Evolutionary conservation across 495 filamentous ascomycete genomes (phyloP), one percentile per base, ranked within the genome.

Genomic region (Venustampulla echinocandica): DNA sequence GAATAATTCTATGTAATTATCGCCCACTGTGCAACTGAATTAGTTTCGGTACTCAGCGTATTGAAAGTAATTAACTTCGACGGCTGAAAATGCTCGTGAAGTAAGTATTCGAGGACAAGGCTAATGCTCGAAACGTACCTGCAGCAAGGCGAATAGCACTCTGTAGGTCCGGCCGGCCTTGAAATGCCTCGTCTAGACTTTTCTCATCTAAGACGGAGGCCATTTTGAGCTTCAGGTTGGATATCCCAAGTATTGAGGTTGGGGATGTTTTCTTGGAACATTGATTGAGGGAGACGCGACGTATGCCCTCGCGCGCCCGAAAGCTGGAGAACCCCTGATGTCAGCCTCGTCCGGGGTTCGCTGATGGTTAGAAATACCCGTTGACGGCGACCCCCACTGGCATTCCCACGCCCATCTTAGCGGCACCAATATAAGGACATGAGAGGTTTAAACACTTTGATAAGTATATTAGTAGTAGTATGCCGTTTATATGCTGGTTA

Each of bases 1-100:
- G 59, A 78, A 78, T 1, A 78, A 61, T 28, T 60, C 55, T 24
- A 74, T 22, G 27, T 45, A 50, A 47, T 62, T 20, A 46, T 57
- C 38, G 32, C 57, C 47, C 24, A 44, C 52, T 53, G n/a, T 37
- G 25, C 14, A 18, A 39, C 19, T 15, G n/a, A 24, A 23, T 57
- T 36, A 54, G 46, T 13, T 20, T 4, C 11, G 33, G n/a, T n/a
- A n/a, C 33, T 5, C 33, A 35, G n/a, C 4, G n/a, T 6, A 35
- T 35, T 32, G 7, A 38, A 34, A n/a, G 21, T 6, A 18, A 28
- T 7, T 1, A 18, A 18, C 36, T 14, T 38, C 3, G 44, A 38
- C 6, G 25, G 10, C 24, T 41, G 15, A 6, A 9, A 4, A 10
- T 4, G 2, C 18, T 25, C 35, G 15, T 27, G 20, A 32, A 49